Evolutionary conservation across 2,329 filamentous ascomycete species (phyloP).

Genomic region (Xylariaceae sp.): DNA sequence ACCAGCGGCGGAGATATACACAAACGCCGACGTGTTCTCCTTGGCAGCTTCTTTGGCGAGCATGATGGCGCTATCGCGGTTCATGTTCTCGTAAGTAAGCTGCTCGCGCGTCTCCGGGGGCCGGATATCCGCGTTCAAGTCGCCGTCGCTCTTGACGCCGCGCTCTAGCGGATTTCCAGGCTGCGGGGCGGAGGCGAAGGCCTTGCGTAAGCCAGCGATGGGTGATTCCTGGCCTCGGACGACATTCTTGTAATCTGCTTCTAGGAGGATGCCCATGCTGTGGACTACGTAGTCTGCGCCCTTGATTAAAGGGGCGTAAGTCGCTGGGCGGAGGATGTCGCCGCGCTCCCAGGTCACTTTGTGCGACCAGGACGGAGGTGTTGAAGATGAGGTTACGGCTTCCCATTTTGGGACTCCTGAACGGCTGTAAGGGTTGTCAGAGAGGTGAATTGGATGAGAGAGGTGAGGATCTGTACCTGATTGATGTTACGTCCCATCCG

Average conservation of each 20-base stretch:
- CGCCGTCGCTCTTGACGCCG: slow-evolving; percentile 39
- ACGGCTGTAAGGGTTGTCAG: slow-evolving; percentile 54
- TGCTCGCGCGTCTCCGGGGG: slow-evolving; percentile 67
- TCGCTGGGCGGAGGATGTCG: slow-evolving; percentile 78
- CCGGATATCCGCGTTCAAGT: slow-evolving; percentile 57
- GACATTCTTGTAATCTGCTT: slow-evolving; percentile 96
- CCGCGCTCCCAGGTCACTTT: slow-evolving; percentile 83
- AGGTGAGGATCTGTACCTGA: slow-evolving; percentile 60
- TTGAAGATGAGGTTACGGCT: slow-evolving; percentile 64
- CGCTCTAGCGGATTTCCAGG: slow-evolving; percentile 65
- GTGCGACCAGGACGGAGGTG: slow-evolving; percentile 74
- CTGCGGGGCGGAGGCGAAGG: slow-evolving; percentile 66
- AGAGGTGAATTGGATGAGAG: neutral
- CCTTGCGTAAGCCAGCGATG: slow-evolving; percentile 71
- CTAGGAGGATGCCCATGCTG: slow-evolving; percentile 91
- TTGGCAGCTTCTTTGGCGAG: slow-evolving; percentile 72
- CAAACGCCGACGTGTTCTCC: slow-evolving; percentile 65
- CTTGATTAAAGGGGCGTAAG: slow-evolving; percentile 72
- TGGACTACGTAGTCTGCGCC: slow-evolving; percentile 85
- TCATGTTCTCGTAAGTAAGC: slow-evolving; percentile 96
- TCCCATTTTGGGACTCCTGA: slow-evolving; percentile 88
- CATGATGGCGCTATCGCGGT: slow-evolving; percentile 80
- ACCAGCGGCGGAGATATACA: slow-evolving; percentile 83
- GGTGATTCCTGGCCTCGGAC: slow-evolving; percentile 79
- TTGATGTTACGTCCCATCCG: slow-evolving; percentile 88